Evolutionary conservation across 2,329 filamentous ascomycete species (phyloP).

Genomic region (Pseudopyrenochaeta lycopersici): DNA sequence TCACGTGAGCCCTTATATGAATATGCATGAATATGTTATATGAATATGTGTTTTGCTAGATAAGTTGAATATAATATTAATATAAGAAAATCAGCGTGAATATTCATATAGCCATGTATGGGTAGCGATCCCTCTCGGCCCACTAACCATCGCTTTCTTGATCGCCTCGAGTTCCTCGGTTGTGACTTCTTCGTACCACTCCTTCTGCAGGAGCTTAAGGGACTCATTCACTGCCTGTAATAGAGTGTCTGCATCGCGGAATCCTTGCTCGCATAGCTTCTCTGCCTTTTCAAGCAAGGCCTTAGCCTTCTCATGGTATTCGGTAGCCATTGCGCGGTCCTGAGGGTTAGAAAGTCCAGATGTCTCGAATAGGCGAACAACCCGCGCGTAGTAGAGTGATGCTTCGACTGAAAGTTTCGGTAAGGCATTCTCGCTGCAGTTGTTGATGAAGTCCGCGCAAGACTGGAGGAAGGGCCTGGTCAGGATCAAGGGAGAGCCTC

Average conservation of each 20-base stretch:
- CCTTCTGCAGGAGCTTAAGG: conserved; percentile 37
- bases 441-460: conserved; percentile 41
- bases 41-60: no score
- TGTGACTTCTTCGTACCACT: conserved; percentile 54
- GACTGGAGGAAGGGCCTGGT: conserved; percentile 29
- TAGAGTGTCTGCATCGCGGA: conserved; percentile 40
- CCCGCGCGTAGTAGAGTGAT: conserved; percentile 42
- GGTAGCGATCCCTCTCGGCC: conserved; percentile 51
- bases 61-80: no score
- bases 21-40: no score
- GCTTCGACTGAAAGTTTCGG: conserved; percentile 52
- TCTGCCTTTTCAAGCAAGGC: conserved; percentile 38
- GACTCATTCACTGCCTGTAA: conserved; percentile 35
- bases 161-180: conserved; percentile 55
- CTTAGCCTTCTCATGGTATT: conserved; percentile 26
- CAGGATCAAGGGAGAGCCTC: conserved; percentile 11
- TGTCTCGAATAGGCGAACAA: conserved; percentile 35
- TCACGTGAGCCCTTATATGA: no score
- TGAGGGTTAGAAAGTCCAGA: conserved; percentile 13
- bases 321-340: conserved; percentile 16
- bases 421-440: conserved; percentile 39
- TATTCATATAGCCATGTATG: no score
- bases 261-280: conserved; percentile 43
- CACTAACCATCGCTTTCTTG: conserved; percentile 59
- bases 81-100: no score